Conservation (phyloP, 2,329 filamentous ascomycete species). For the Albophoma yamanashiensis region DNA sequence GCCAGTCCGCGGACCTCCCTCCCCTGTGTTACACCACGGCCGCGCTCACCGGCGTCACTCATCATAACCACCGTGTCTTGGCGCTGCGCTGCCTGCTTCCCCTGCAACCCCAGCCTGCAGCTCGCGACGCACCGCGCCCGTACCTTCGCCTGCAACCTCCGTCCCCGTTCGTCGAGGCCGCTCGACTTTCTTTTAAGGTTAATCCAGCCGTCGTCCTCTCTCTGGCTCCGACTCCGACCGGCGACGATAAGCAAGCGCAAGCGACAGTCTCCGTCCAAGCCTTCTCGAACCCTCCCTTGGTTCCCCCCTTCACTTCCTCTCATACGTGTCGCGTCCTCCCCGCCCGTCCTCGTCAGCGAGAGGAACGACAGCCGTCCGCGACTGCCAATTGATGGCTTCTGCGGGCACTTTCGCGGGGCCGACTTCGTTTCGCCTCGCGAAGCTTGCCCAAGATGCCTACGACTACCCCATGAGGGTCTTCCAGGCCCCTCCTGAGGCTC, state of each 20-base stretch:
- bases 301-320: not conserved
- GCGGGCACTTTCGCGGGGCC: slow-evolving; percentile 27
- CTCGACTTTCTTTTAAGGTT: slow-evolving; percentile 6
- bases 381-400: slow-evolving; percentile 20
- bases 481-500: slow-evolving; percentile 35
- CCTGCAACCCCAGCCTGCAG: not conserved
- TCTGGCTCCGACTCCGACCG: not conserved
- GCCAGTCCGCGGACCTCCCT: not conserved
- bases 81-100: not conserved
- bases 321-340: not conserved
- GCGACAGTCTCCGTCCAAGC: not conserved
- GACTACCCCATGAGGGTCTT: slow-evolving; percentile 31
- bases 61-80: not conserved
- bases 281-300: not conserved
- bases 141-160: not conserved
- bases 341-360: not conserved
- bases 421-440: slow-evolving; percentile 32
- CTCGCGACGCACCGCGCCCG: slow-evolving; percentile 4
- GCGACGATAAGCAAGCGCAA: not conserved
- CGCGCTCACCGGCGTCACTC: not conserved
- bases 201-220: not conserved
- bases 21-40: not conserved
- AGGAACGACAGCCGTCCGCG: not conserved
- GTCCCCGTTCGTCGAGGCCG: not conserved
- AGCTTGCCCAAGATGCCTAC: slow-evolving; percentile 25